Base-by-base conservation (phyloP, 768 basidiomycete species). In the Harrya chromipes region DNA sequence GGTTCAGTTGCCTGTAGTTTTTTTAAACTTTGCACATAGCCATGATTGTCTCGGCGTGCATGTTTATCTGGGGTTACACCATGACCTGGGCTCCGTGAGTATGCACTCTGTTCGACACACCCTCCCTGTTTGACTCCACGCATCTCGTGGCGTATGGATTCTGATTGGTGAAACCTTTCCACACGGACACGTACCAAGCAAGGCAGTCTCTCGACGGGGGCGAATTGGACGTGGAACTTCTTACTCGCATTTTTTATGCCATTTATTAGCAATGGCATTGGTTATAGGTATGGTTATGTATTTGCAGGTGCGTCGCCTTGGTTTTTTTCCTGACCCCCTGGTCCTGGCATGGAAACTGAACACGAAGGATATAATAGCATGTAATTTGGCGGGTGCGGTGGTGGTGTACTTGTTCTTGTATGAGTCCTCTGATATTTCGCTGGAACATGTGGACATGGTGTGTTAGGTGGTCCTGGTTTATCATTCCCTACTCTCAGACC, bases 191-290 rank as follows among this genome's bases (percentile, higher is more conserved):
- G 85, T 46, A 80, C 85, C 4, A 83, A 85, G 63, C 86, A 87
- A 62, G 84, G 79, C 5, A 79, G 83, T 33, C 65, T 90, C 35
- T 74, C 84, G 1, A 85, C 83, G 2, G 75, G 82, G 1, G 68
- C 73, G 27, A 87, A 85, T 65, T 87, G 84, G 76, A 79, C 78
- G 4, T 86, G 79, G 79, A 84, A 85, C 62, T 85, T 85, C 72
- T 70, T 85, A 33, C 69, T 87, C 47, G 84, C 83, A 0, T 88
- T 87, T 76, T 86, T 86, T 71, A 87, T 85, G n/a, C 84, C 86
- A 0, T 85, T 86, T 67, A 87, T 88, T 60, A 72, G 71, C 4
- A 62, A 52, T 17, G 70, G 74, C 12, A 87, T 87, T 58, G 41
- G 64, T 9, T 88, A 79, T 68, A 66, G 72, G 31, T 87, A 84